Base-by-base conservation (phyloP, 2,329 filamentous ascomycete species). In the Macrophomina tecta region DNA sequence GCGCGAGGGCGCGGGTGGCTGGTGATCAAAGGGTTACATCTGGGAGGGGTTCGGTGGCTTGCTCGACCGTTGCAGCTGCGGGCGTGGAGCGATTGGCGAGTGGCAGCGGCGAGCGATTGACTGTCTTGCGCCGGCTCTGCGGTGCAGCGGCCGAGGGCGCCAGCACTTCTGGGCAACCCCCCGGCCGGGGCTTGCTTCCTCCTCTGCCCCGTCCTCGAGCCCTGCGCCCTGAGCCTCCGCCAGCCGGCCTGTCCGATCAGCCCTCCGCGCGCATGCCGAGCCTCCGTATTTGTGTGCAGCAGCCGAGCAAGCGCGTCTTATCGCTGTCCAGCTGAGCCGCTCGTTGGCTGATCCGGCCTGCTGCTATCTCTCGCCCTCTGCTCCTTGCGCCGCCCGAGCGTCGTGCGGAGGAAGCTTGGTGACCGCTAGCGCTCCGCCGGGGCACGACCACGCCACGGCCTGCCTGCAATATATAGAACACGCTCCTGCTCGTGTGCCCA, bases 21-120 rank as follows among this genome's bases (percentile, higher is more conserved):
- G 52, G 11, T 32, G 32, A 66, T 62, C 62, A 62, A 48, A 61
- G 45, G 63, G 67, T 68, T 68, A 68, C 67, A 68, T 68, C 45
- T 23, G 32, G 40, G 65, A 55, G 36, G 18, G 40, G n/a, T 12
- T 32, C 56, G 28, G 58, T 53, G 65, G 56, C 65, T 49, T 42
- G 56, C 42, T 42, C 58, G 65, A 55, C 65, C 65, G 65, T 67
- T 64, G 58, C 58, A 64, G 45, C 46, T 46, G 56, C 46, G 18
- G 23, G 32, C 34, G 53, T 6, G 7, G 55, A 16, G 55, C 55
- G 55, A 53, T 53, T 53, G 51, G 51, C 55, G 18, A 18, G 11
- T 6, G 52, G 34, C 28, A 55, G 65, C 36, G 34, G 63, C 8
- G 12, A 34, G 52, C 53, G 11, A 14, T 23, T 30, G 36, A 28